Evolutionary conservation across 2,329 filamentous ascomycete genomes (phyloP), one percentile per base, ranked within the genome.

Genomic region (Sarocladiaceae sp.): DNA sequence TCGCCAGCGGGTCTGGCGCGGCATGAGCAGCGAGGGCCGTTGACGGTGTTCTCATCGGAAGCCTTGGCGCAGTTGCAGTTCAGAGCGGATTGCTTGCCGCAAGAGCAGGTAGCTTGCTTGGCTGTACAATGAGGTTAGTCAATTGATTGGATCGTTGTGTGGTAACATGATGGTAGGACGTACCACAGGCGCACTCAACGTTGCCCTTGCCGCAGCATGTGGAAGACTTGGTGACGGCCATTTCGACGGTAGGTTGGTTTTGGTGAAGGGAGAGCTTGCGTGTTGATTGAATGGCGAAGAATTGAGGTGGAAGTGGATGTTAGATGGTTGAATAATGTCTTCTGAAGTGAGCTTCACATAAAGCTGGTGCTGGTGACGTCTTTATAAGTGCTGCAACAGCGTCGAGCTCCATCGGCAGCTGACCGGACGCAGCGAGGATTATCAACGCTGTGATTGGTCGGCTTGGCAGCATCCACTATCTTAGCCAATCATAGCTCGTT

Each of bases 61-160:
- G 91, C 80, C 70, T 90, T 92, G 62, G 83, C 83, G 75, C 93
- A 97, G 56, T 77, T 87, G 82, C 93, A 97, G 68, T 92, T 79
- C 47, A 96, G 83, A 48, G 93, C 93, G 3, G 84, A 82, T 67
- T 94, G 81, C 76, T 96, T 84, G 65, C 93, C 93, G 69, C 93
- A 97, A 15, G 90, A 95, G 82, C 91, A 96, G 55, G 77, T 86
- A 8, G 83, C 83, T 70, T 86, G 77, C 61, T 82, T 70, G 60
- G 82, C 83, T 82, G 59, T 40, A 18, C 20, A 51, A 52, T 52
- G 55, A 57, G 55, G 53, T 7, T 37, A 22, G 17, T 50, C 29
- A 37, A n/a, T 4, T 48, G 8, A 20, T 18, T 18, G 4, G 18
- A 33, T 17, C 26, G 17, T 23, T 25, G 47, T 28, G 26, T 1